Evolutionary conservation across 805 yeast species (phyloP).

Genomic region (Lipomyces sp.): DNA sequence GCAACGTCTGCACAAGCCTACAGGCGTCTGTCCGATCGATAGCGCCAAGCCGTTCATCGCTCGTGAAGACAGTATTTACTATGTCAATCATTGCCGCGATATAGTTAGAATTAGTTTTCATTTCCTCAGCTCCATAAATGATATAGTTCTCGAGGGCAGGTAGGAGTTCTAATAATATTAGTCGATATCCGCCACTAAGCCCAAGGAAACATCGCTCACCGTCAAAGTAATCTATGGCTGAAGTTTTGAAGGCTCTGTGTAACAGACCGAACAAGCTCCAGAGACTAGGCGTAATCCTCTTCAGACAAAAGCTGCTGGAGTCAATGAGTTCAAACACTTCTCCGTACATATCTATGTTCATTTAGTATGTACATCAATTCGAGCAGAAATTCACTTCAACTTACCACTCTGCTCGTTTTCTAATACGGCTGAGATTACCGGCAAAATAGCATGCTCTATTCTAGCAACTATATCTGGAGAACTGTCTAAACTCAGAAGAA

Average conservation of each 20-base stretch:
- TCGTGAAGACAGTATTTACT: conserved; percentile 46
- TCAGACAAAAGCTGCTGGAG: conserved; percentile 64
- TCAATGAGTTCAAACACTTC: conserved; percentile 80
- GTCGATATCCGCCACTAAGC: not conserved
- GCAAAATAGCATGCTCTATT: conserved; percentile 69
- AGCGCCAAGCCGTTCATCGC: conserved; percentile 56
- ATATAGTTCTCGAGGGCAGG: conserved; percentile 77
- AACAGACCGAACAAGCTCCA: conserved; percentile 72
- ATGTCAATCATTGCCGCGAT: conserved; percentile 58
- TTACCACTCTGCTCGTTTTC: conserved; percentile 58
- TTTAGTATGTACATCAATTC: not conserved
- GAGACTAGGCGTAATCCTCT: conserved; percentile 67
- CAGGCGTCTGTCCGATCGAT: conserved; percentile 63
- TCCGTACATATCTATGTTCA: conserved; percentile 61
- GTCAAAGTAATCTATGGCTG: conserved; percentile 67
- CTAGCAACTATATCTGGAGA: conserved; percentile 66
- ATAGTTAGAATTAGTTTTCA: conserved; percentile 54
- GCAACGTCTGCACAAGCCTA: conserved; percentile 66
- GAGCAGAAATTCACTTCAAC: not conserved
- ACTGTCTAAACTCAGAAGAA: conserved; percentile 80
- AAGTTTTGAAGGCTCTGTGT: conserved; percentile 47
- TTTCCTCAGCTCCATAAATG: conserved; percentile 59
- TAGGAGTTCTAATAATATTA: conserved; percentile 55
- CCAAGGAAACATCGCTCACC: not conserved
- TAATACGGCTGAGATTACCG: conserved; percentile 71